A percentile compares a stretch with the other conserved stretches of the same genome.
These are phyloP conservation scores for Aspergillus costaricaensis DNA, from an alignment of 2,329 filamentous ascomycete species.

Conservation along the genomic window DNA sequence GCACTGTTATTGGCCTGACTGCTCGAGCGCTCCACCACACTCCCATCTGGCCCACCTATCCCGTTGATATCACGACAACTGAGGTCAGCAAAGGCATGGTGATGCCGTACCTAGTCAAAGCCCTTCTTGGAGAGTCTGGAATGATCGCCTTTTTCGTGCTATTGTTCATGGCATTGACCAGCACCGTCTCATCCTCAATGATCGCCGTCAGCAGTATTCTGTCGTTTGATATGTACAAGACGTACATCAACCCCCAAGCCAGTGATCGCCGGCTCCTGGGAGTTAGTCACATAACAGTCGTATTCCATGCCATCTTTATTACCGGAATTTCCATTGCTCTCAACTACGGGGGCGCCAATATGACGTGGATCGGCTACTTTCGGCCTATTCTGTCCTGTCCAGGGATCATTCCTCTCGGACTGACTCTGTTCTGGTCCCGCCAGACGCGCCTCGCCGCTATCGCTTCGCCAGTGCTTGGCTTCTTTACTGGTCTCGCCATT, in stretches of 20 bases:
- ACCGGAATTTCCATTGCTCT: constrained; percentile 51
- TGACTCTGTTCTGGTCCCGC: constrained; percentile 49
- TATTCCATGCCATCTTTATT: constrained; percentile 53
- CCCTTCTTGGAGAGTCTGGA: constrained; percentile 47
- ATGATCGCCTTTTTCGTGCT: constrained; percentile 50
- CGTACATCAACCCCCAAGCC: constrained; percentile 52
- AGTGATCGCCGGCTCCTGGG: constrained; percentile 46
- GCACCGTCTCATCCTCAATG: constrained; percentile 53
- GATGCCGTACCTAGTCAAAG: constrained; percentile 51
- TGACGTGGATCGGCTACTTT: constrained; percentile 51
- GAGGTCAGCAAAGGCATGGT: constrained; percentile 50
- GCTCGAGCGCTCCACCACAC: constrained; percentile 50
- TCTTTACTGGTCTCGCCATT: constrained; percentile 46
- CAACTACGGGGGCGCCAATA: constrained; percentile 53
- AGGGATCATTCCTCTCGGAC: constrained; percentile 49
- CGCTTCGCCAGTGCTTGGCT: constrained; percentile 40
- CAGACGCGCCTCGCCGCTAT: constrained; percentile 51
- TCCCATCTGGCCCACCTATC: constrained; percentile 49
- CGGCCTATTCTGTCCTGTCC: constrained; percentile 46
- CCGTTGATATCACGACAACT: constrained; percentile 40
- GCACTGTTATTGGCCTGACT: constrained; percentile 50
- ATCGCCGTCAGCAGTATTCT: constrained; percentile 56
- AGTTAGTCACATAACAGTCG: constrained; percentile 51
- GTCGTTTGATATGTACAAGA: constrained; percentile 54
- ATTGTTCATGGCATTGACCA: constrained; percentile 56